These are phyloP conservation scores for Didymella exigua DNA, from an alignment of 2,329 filamentous ascomycete species.

Conservation along the genomic window DNA sequence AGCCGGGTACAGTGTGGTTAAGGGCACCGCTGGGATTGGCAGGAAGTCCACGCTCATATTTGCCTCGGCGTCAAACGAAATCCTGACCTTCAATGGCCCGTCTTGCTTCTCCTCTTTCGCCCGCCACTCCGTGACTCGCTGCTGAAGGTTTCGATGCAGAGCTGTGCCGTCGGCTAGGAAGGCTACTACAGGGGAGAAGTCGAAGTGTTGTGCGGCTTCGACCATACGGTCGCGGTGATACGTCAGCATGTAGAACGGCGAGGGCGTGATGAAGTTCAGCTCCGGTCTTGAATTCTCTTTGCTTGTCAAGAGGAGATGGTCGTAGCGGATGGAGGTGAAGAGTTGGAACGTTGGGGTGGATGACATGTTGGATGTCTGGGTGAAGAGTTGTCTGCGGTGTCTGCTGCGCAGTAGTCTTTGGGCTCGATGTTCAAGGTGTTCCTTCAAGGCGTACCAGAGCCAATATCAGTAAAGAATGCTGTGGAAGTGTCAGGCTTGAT, in stretches of 20 bases:
- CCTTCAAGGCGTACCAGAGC: too few species aligned
- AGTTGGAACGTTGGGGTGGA: constrained; percentile 41
- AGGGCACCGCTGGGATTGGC: constrained; percentile 49
- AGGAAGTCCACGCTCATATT: constrained; percentile 48
- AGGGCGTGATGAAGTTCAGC: constrained; percentile 58
- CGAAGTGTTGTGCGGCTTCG: constrained; percentile 59
- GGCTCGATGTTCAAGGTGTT: neutral
- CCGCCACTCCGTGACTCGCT: constrained; percentile 39
- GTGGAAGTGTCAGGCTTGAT: neutral
- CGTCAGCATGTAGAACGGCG: constrained; percentile 78
- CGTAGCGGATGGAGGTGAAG: constrained; percentile 49
- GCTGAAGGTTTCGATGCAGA: constrained; percentile 40
- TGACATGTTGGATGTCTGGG: constrained; percentile 21
- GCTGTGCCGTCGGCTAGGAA: constrained; percentile 43
- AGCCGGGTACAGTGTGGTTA: constrained; percentile 64
- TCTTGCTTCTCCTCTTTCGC: constrained; percentile 25
- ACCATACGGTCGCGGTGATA: constrained; percentile 80
- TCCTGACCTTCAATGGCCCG: constrained; percentile 54
- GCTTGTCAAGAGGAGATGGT: constrained; percentile 44
- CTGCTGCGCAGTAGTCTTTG: too few species aligned
- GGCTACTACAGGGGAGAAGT: constrained; percentile 50
- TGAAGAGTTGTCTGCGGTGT: neutral
- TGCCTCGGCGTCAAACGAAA: constrained; percentile 56
- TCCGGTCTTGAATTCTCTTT: constrained; percentile 53
- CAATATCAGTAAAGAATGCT: too few species aligned